Conservation (phyloP, 805 yeast genomes). For the Candida maris region DNA sequence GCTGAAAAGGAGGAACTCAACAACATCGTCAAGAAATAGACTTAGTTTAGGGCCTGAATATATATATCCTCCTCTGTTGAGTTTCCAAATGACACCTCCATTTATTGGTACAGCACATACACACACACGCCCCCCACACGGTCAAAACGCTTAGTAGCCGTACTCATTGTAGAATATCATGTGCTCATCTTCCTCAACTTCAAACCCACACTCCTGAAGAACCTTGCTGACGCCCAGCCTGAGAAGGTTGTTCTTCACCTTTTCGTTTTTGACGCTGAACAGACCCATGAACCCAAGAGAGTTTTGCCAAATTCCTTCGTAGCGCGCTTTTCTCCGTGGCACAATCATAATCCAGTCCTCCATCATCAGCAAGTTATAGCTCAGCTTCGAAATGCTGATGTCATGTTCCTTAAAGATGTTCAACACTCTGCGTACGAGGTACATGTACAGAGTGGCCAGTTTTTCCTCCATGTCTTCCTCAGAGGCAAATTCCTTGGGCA, state of each 20-base stretch:
- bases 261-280: conserved; percentile 67
- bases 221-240: conserved; percentile 48
- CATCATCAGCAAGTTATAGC: conserved; percentile 81
- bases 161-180: conserved; percentile 53
- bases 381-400: conserved; percentile 39
- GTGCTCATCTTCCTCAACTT: conserved; percentile 48
- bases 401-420: conserved; percentile 58
- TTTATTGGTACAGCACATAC: not conserved
- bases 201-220: conserved; percentile 65
- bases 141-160: conserved; percentile 54
- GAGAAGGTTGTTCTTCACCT: conserved; percentile 44
- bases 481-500: conserved; percentile 33
- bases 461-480: conserved; percentile 48
- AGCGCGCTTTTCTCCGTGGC: conserved; percentile 67
- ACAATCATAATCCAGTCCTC: conserved; percentile 78
- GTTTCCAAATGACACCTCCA: not conserved
- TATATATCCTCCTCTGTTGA: too few relatives aligned
- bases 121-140: conserved; percentile 1
- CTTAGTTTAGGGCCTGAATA: too few relatives aligned
- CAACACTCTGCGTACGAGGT: conserved; percentile 67
- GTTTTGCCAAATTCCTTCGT: conserved; percentile 62
- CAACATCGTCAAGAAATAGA: conserved; percentile 46
- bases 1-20: conserved; percentile 86
- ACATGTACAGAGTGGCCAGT: conserved; percentile 65
- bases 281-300: conserved; percentile 80